Base-by-base conservation (phyloP, 1,284 basidiomycete species). In the Heterobasidion irregulare region DNA sequence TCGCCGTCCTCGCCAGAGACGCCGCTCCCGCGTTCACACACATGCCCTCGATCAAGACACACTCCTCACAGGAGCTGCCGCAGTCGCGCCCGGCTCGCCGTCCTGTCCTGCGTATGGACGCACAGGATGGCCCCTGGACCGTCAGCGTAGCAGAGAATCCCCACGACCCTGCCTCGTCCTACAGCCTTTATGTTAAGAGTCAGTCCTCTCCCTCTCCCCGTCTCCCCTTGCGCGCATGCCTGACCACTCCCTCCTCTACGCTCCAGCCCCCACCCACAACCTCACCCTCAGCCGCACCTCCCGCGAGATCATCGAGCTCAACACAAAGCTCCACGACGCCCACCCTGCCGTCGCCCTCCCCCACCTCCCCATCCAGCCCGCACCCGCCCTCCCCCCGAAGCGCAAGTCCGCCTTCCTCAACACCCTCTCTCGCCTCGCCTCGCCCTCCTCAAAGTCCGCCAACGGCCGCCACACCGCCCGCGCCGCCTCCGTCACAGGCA, bases 191-290 rank as follows among this genome's bases (percentile, higher is more conserved):
- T 63, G 69, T 77, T 61, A 75, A 75, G 63, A 77, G 76, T 77
- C 65, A 68, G 75, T 73, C 15, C 52, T 53, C 53, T 36, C 12
- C 36, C 8, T 13, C 12, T 34, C 8, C 26, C 18, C 19, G 52
- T 45, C 19, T 36, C 53, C 59, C 58, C 52, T 62, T 57, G 49
- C 56, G 57, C 32, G 53, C 58, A 54, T 26, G 26, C 26, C 26
- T 26, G 26, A 56, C 59, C 34, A 57, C 53, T 61, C 53, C 52
- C 58, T 59, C 58, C 56, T 63, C 57, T 61, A 33, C 19, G n/a
- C 16, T 56, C 56, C 72, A 88, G 91, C 90, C 13, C 86, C 90
- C 34, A 94, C 89, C 33, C 91, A 93, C 74, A 91, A 93, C 73
- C 76, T 93, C 56, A 94, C 91, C 45, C 82, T 94, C 57, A 89